A percentile compares a stretch with the other conserved stretches of the same genome.
Evolutionary conservation across 1,284 basidiomycete genomes (phyloP).

Genomic region (Pyrrhoderma noxium): DNA sequence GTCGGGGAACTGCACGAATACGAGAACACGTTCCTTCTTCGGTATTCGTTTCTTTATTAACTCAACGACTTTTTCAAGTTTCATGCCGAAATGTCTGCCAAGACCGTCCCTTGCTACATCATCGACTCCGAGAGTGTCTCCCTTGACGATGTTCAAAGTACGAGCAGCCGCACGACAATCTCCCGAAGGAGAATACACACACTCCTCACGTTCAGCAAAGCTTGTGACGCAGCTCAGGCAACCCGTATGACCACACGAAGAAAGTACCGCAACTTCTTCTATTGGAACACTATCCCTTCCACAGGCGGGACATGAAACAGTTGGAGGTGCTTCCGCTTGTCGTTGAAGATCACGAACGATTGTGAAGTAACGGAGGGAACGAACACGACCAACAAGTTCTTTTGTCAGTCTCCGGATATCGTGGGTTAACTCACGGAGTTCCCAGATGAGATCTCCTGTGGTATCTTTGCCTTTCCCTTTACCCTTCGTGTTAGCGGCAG

Average conservation of each 20-base stretch:
- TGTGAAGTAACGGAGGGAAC: slow-evolving; percentile 85
- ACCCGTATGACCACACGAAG: slow-evolving; percentile 86
- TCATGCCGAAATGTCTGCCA: slow-evolving; percentile 82
- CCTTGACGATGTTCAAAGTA: slow-evolving; percentile 75
- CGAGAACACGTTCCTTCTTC: slow-evolving; percentile 72
- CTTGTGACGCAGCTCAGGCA: slow-evolving; percentile 67
- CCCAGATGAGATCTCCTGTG: slow-evolving; percentile 65
- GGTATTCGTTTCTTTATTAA: slow-evolving; percentile 72
- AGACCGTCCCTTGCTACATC: slow-evolving; percentile 63
- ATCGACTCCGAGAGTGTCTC: slow-evolving; percentile 76
- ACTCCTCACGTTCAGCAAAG: slow-evolving; percentile 73
- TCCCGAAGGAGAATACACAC: slow-evolving; percentile 62
- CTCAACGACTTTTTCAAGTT: slow-evolving; percentile 78
- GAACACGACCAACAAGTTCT: slow-evolving; percentile 82
- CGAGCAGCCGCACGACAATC: slow-evolving; percentile 70
- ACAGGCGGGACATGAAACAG: slow-evolving; percentile 59
- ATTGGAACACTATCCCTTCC: slow-evolving; percentile 48
- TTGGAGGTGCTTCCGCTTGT: slow-evolving; percentile 49
- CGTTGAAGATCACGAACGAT: slow-evolving; percentile 85
- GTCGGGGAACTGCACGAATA: slow-evolving; percentile 94
- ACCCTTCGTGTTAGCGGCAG: slow-evolving; percentile 28
- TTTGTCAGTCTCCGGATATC: slow-evolving; percentile 76
- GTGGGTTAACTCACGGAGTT: slow-evolving; percentile 81
- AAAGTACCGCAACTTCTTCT: slow-evolving; percentile 74
- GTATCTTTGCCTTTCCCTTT: slow-evolving; percentile 50